Percentiles rank a stretch among this genome's conserved stretches.
Conservation (phyloP, 495 filamentous ascomycete species). For the Penicillium odoratum region DNA sequence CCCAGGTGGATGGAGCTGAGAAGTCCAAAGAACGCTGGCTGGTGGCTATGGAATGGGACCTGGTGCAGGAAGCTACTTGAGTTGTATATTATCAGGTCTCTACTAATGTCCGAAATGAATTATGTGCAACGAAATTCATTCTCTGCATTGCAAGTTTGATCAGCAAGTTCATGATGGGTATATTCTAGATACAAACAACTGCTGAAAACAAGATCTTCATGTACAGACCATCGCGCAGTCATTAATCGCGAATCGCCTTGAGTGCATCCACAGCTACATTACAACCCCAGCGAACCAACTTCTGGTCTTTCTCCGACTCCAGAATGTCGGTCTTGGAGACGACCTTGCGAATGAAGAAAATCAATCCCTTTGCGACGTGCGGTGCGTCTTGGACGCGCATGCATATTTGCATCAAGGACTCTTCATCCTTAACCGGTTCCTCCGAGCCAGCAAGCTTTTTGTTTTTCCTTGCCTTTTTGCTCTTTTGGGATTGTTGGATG, state of each 20-base stretch:
- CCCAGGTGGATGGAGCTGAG: not conserved
- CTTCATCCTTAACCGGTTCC: slow-evolving; percentile 44
- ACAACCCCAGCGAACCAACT: slow-evolving; percentile 68
- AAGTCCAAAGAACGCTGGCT: slow-evolving; percentile 26
- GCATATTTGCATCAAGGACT: slow-evolving; percentile 65
- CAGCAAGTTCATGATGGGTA: slow-evolving; percentile 24
- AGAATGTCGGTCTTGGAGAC: slow-evolving; percentile 70
- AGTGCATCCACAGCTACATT: slow-evolving; percentile 61
- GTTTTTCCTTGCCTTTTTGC: slow-evolving; percentile 29
- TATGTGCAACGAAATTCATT: slow-evolving; percentile 8
- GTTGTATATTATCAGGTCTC: not conserved
- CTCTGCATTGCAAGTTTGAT: slow-evolving; percentile 7
- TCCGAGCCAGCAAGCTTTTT: slow-evolving; percentile 27
- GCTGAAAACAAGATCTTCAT: slow-evolving; percentile 7
- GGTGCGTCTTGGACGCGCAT: slow-evolving; percentile 56
- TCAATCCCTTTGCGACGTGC: slow-evolving; percentile 66
- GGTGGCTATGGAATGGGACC: slow-evolving; percentile 45
- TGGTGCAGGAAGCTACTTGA: slow-evolving; percentile 19
- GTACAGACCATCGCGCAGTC: not conserved
- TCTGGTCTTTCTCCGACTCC: slow-evolving; percentile 59
- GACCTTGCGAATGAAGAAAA: slow-evolving; percentile 75
- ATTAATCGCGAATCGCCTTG: slow-evolving; percentile 43
- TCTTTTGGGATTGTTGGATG: slow-evolving; percentile 61
- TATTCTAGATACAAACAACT: slow-evolving; percentile 23
- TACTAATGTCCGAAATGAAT: slow-evolving; percentile 5